These are phyloP conservation scores for Backusella tuberculispora DNA, from an alignment of 192 early-diverging fungal species.

Conservation along the genomic window DNA sequence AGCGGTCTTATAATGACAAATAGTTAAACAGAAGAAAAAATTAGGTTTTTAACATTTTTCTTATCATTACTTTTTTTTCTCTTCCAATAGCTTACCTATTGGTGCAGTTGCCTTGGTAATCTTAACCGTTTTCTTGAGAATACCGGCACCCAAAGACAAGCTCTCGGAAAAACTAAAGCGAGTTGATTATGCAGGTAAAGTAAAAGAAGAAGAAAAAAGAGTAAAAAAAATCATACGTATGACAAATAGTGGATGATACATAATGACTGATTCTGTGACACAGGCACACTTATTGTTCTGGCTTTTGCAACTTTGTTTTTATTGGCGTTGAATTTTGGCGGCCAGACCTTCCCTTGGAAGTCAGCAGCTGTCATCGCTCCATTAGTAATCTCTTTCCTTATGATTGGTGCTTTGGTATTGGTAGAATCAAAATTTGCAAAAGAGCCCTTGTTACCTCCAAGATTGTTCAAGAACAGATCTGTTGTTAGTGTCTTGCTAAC, in stretches of 20 bases:
- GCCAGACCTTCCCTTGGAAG: constrained; percentile 59
- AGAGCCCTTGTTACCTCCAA: constrained; percentile 67
- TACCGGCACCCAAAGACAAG: constrained; percentile 36
- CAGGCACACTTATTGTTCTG: constrained; percentile 45
- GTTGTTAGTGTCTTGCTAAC: constrained; percentile 31
- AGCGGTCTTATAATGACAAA: background rate
- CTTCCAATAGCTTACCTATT: constrained; percentile 37
- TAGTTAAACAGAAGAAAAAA: too few species aligned
- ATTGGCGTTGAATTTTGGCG: constrained; percentile 71
- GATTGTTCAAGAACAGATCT: constrained; percentile 60
- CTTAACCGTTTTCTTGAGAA: constrained; percentile 39
- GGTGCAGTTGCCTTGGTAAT: constrained; percentile 48
- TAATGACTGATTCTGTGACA: constrained; percentile 9
- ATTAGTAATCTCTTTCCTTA: constrained; percentile 46
- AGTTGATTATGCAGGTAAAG: constrained; percentile 66
- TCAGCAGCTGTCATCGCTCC: constrained; percentile 56
- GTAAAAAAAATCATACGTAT: background rate
- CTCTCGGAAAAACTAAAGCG: constrained; percentile 55
- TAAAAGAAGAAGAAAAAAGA: constrained; percentile 7
- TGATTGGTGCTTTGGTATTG: constrained; percentile 44
- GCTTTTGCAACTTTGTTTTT: constrained; percentile 58
- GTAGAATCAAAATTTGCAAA: constrained; percentile 57
- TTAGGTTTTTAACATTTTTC: background rate
- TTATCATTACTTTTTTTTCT: constrained; percentile 3
- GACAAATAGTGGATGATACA: background rate